phyloP scores from a whole-genome alignment of 164 flowering plant genomes.

The Paratinospora sagittata region DNA sequence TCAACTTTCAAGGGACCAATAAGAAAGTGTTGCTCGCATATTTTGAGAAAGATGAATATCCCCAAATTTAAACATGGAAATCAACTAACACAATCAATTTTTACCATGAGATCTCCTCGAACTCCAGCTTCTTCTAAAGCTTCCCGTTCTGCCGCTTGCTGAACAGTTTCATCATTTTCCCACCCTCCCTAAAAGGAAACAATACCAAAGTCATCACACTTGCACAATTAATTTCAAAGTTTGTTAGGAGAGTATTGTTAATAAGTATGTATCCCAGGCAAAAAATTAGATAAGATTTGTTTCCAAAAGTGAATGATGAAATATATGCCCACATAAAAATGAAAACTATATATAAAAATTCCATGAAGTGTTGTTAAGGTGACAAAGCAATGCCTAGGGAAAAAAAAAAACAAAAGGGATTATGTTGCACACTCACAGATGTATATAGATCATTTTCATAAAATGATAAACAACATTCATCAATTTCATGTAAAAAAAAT shows the following conservation, averaged over 20 bases:
- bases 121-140: constrained; percentile 95
- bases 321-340: too few species aligned
- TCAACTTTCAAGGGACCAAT: not conserved
- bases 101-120: constrained; percentile 72
- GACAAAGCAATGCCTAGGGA: not conserved
- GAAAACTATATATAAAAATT: too few species aligned
- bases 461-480: too few species aligned
- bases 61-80: not conserved
- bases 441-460: too few species aligned
- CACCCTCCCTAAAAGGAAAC: constrained; percentile 65
- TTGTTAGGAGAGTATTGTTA: not conserved
- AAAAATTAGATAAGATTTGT: too few species aligned
- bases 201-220: constrained; percentile 3
- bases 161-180: constrained; percentile 92
- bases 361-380: too few species aligned
- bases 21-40: not conserved
- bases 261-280: not conserved
- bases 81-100: constrained; percentile 2
- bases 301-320: too few species aligned
- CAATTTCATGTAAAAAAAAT: too few species aligned
- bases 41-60: not conserved
- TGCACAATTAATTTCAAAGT: not conserved
- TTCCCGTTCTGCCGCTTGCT: constrained; percentile 82
- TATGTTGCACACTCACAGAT: too few species aligned
- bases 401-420: not conserved